Evolutionary conservation across 2,329 filamentous ascomycete genomes (phyloP), one percentile per base, ranked within the genome.

Genomic region (Sporothrix pseudoabietina): DNA sequence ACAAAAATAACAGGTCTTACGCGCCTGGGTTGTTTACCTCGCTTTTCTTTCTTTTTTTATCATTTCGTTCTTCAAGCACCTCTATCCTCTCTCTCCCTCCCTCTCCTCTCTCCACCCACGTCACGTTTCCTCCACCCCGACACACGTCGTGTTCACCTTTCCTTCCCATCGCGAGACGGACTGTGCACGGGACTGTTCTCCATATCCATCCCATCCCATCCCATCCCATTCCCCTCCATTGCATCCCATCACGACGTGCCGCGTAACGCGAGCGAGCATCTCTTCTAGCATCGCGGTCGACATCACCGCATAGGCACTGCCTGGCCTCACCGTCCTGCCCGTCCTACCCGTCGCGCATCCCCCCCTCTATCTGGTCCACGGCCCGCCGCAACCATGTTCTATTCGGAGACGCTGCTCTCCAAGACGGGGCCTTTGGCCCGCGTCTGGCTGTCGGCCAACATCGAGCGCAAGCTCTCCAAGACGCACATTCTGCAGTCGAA

Each of bases 391-490:
- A 73, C 59, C 81, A 99, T 99, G 96, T 99, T 99, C 84, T 98
- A 98, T 83, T 97, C 96, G 71, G 94, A 97, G 86, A 94, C 94
- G 72, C 89, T 99, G 74, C 89, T 99, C 79, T 94, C 94, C 82
- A 97, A 97, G 90, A 97, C 94, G 78, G 96, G 96, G 86, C 95
- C 96, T 80, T 85, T 99, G 86, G 96, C 96, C 84, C 93, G 94
- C 80, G 94, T 98, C 84, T 99, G 96, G 96, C 89, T 98, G 75
- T 97, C 96, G 44, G 94, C 96, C 85, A 99, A 98, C 83, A 87
- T 98, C 77, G 96, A 98, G 88, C 94, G 95, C 86, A 99, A 98
- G 85, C 90, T 99, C 75, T 97, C 94, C 78, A 99, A 99, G 84
- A 94, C 94, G 76, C 94, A 98, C 79, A 96, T 98, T 77, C 82